Percentiles rank a stretch among this genome's conserved stretches.
Evolutionary conservation across 2,329 filamentous ascomycete genomes (phyloP).

Genomic region (Cordyceps cateniannulata): DNA sequence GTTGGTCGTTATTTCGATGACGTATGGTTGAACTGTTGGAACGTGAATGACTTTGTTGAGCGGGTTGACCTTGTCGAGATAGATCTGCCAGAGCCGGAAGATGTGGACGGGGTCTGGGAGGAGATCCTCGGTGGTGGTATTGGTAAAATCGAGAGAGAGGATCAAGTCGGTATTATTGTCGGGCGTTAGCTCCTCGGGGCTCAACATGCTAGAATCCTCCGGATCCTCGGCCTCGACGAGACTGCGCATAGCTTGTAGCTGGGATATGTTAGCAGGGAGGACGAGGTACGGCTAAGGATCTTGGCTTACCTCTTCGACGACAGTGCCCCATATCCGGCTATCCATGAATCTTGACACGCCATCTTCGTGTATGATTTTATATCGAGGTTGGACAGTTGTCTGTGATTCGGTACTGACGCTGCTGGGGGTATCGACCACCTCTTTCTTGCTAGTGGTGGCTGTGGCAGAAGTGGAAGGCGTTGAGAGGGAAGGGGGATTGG

Average conservation of each 20-base stretch:
- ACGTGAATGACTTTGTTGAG: slow-evolving; percentile 67
- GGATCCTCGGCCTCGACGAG: slow-evolving; percentile 46
- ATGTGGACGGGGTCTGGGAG: slow-evolving; percentile 61
- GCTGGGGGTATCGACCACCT: slow-evolving; percentile 14
- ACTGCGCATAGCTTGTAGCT: slow-evolving; percentile 53
- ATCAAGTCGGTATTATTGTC: slow-evolving; percentile 48
- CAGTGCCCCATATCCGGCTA: slow-evolving; percentile 45
- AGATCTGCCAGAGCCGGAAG: slow-evolving; percentile 68
- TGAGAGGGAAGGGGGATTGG: slow-evolving; percentile 17
- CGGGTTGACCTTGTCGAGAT: slow-evolving; percentile 68
- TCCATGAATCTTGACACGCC: slow-evolving; percentile 52
- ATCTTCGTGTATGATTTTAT: slow-evolving; percentile 51
- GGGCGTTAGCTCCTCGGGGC: slow-evolving; percentile 43
- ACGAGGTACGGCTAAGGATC: background rate
- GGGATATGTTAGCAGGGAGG: slow-evolving; percentile 14
- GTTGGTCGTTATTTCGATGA: slow-evolving; percentile 56
- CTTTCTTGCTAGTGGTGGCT: background rate
- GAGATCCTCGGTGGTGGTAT: slow-evolving; percentile 39
- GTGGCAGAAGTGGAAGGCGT: background rate
- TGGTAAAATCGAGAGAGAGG: slow-evolving; percentile 34
- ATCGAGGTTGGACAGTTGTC: slow-evolving; percentile 36
- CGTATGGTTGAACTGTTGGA: slow-evolving; percentile 58
- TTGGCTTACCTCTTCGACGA: slow-evolving; percentile 46
- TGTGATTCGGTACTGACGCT: slow-evolving; percentile 20
- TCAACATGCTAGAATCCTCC: slow-evolving; percentile 42